Percentiles rank a stretch among this genome's conserved stretches.
Conservation (phyloP, 768 basidiomycete species). For the Auricularia auricula-judae region DNA sequence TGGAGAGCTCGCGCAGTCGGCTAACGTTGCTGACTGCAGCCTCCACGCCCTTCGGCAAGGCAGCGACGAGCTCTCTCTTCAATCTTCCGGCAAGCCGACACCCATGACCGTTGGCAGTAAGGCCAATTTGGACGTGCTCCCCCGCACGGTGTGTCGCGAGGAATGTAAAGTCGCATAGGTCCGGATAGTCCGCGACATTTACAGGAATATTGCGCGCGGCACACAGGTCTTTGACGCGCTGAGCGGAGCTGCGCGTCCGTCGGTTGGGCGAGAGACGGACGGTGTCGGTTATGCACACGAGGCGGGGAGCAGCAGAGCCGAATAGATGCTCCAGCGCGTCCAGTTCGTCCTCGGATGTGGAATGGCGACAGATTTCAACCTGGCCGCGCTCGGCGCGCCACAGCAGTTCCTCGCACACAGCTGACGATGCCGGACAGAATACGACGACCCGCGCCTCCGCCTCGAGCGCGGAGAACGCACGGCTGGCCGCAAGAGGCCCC, state of each 20-base stretch:
- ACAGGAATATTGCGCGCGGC: conserved; percentile 52
- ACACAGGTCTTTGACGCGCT: conserved; percentile 45
- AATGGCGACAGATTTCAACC: conserved; percentile 47
- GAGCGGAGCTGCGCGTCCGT: conserved; percentile 46
- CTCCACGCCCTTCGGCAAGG: conserved; percentile 62
- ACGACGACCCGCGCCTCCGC: conserved; percentile 64
- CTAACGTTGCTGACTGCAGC: conserved; percentile 67
- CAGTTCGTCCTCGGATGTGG: conserved; percentile 26
- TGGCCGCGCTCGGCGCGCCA: conserved; percentile 50
- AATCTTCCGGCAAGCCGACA: conserved; percentile 76
- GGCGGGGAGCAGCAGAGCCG: conserved; percentile 18
- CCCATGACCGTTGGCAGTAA: conserved; percentile 87
- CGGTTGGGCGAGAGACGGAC: conserved; percentile 25
- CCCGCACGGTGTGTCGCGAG: conserved; percentile 66
- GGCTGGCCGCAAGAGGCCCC: conserved; percentile 69
- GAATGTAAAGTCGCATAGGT: conserved; percentile 84
- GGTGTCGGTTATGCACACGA: conserved; percentile 76
- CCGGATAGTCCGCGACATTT: conserved; percentile 80
- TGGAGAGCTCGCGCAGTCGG: conserved; percentile 46
- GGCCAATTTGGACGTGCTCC: conserved; percentile 46
- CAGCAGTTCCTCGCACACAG: conserved; percentile 59
- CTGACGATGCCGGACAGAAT: conserved; percentile 38
- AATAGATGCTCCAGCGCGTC: conserved; percentile 41
- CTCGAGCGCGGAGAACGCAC: conserved; percentile 74
- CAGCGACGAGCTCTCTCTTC: conserved; percentile 69